A percentile compares a stretch with the other conserved stretches of the same genome.
phyloP scores from a whole-genome alignment of 352 stramenopile genomes.

The Halophytophthora polymorphica region DNA sequence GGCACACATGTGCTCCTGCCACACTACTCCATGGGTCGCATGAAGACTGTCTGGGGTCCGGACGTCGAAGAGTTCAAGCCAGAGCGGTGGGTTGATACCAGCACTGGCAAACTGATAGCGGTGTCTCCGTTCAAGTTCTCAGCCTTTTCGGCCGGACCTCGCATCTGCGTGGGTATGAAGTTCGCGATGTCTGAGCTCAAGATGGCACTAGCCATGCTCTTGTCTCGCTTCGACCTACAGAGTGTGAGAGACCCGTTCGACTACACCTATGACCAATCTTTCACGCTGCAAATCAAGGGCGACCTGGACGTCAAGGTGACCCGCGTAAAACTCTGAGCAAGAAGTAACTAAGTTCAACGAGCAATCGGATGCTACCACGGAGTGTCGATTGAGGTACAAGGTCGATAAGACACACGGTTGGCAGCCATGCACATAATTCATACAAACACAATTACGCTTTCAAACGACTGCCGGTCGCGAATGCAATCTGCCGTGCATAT shows the following conservation, averaged over 20 bases:
- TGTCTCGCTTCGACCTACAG: slow-evolving; percentile 49
- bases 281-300: slow-evolving; percentile 46
- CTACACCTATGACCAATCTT: slow-evolving; percentile 38
- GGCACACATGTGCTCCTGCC: slow-evolving; percentile 60
- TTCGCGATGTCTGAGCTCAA: slow-evolving; percentile 65
- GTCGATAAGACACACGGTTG: too few species aligned
- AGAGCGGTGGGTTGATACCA: slow-evolving; percentile 56
- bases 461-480: too few species aligned
- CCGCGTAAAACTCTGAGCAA: too few species aligned
- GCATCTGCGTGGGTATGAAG: slow-evolving; percentile 65
- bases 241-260: slow-evolving; percentile 35
- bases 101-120: slow-evolving; percentile 34
- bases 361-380: too few species aligned
- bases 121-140: slow-evolving; percentile 65
- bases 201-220: slow-evolving; percentile 46
- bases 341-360: too few species aligned
- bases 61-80: slow-evolving; percentile 65
- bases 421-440: too few species aligned
- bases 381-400: too few species aligned
- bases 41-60: slow-evolving; percentile 54
- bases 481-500: too few species aligned
- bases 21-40: slow-evolving; percentile 58
- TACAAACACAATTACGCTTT: too few species aligned
- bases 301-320: slow-evolving; percentile 23
- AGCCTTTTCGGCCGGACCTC: slow-evolving; percentile 58